Evolutionary conservation across 2,329 filamentous ascomycete genomes (phyloP).

Genomic region (Cercospora sp.): DNA sequence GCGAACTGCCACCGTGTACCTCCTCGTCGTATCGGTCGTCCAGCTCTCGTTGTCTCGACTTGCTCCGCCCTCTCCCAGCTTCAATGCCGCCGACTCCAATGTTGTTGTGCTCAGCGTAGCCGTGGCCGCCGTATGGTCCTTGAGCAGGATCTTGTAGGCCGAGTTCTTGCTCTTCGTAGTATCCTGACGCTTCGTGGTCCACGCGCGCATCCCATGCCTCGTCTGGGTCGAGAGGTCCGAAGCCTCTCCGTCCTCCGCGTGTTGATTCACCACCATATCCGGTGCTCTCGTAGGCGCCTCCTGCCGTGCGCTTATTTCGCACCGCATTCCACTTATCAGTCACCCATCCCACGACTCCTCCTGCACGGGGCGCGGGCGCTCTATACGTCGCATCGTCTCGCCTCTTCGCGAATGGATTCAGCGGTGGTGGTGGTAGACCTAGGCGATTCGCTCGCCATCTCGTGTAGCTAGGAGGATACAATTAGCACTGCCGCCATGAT

Average conservation of each 20-base stretch:
- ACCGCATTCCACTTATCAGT: constrained; percentile 64
- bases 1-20: constrained; percentile 38
- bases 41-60: constrained; percentile 51
- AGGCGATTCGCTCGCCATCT: constrained; percentile 71
- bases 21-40: constrained; percentile 50
- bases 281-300: constrained; percentile 47
- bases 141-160: constrained; percentile 53
- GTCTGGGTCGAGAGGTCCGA: constrained; percentile 73
- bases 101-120: constrained; percentile 37
- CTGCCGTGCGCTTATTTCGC: constrained; percentile 65
- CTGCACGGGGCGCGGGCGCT: constrained; percentile 57
- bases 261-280: constrained; percentile 32
- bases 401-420: constrained; percentile 65
- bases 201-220: constrained; percentile 84
- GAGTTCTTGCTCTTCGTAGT: constrained; percentile 77
- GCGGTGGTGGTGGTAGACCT: constrained; percentile 67
- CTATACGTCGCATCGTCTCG: constrained; percentile 37
- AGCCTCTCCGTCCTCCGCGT: constrained; percentile 49
- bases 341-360: constrained; percentile 72
- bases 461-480: constrained; percentile 52
- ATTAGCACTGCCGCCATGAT: constrained; percentile 5
- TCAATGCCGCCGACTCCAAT: constrained; percentile 39
- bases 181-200: constrained; percentile 67
- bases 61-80: constrained; percentile 47
- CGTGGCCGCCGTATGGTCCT: constrained; percentile 43